A percentile compares a stretch with the other conserved stretches of the same genome.
These are phyloP conservation scores for Clavispora fructus DNA, from an alignment of 805 yeast genomes.

Conservation along the genomic window DNA sequence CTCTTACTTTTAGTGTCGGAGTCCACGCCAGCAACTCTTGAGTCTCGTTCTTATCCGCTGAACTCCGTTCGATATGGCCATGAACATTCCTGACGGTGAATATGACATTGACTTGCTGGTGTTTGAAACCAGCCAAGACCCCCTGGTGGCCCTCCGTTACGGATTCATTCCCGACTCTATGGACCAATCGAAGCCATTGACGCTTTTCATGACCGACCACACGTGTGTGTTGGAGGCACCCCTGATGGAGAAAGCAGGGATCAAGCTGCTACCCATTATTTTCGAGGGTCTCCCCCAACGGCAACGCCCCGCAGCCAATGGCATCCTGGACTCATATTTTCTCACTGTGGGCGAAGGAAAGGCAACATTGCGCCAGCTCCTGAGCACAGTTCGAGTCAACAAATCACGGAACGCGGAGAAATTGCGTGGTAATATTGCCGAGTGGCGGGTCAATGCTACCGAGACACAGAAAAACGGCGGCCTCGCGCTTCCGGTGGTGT, in stretches of 20 bases:
- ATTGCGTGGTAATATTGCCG: slow-evolving; percentile 19
- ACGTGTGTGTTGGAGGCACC: slow-evolving; percentile 29
- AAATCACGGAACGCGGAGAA: slow-evolving; percentile 33
- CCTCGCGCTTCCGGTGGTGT: not conserved
- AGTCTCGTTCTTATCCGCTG: not conserved
- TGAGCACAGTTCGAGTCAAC: slow-evolving; percentile 30
- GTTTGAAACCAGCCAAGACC: slow-evolving; percentile 6
- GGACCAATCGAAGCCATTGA: slow-evolving; percentile 31
- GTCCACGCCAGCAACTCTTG: not conserved
- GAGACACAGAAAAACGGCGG: slow-evolving; percentile 1
- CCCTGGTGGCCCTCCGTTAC: slow-evolving; percentile 26
- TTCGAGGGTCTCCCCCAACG: slow-evolving; percentile 37
- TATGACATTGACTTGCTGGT: slow-evolving; percentile 35
- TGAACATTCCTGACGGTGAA: slow-evolving; percentile 39
- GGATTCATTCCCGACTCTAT: slow-evolving; percentile 38
- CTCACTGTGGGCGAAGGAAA: slow-evolving; percentile 11
- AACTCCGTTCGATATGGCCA: slow-evolving; percentile 1
- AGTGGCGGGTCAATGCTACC: slow-evolving; percentile 14
- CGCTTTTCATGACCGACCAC: slow-evolving; percentile 30
- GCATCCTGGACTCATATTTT: slow-evolving; percentile 25
- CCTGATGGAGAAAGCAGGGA: slow-evolving; percentile 15
- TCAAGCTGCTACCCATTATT: slow-evolving; percentile 18
- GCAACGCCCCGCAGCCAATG: slow-evolving; percentile 12
- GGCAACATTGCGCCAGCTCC: slow-evolving; percentile 20
- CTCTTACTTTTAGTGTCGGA: not conserved